Conservation (phyloP, 345 rosid genomes). For the Angophora floribunda region DNA sequence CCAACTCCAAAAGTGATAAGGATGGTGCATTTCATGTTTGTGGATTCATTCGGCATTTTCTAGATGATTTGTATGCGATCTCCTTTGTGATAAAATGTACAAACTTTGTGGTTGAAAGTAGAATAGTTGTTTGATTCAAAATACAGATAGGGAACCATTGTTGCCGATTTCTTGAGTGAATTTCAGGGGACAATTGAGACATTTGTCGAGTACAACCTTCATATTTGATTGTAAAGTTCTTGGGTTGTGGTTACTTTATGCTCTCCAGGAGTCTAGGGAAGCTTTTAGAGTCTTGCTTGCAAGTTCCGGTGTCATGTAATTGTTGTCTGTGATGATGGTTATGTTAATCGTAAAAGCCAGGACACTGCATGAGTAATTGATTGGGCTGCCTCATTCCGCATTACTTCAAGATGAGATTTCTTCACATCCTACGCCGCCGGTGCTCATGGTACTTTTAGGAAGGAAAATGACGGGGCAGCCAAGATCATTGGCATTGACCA, state of each 20-base stretch:
- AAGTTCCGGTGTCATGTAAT: background rate
- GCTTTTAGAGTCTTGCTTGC: background rate
- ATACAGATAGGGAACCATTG: background rate
- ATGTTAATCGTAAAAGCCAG: background rate
- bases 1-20: background rate
- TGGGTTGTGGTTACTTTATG: background rate
- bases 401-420: background rate
- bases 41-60: background rate
- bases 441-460: background rate
- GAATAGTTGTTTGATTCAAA: background rate
- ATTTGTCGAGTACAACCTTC: background rate
- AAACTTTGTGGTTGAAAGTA: background rate
- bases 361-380: background rate
- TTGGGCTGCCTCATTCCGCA: background rate
- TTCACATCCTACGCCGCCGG: background rate
- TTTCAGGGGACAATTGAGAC: background rate
- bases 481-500: background rate
- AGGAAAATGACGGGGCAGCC: background rate
- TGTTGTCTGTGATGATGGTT: background rate
- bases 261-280: background rate
- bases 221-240: background rate
- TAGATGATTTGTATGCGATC: background rate
- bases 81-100: background rate
- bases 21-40: background rate
- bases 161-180: background rate